Conservation (phyloP, 345 rosid genomes). For the Arabidopsis suecica region DNA sequence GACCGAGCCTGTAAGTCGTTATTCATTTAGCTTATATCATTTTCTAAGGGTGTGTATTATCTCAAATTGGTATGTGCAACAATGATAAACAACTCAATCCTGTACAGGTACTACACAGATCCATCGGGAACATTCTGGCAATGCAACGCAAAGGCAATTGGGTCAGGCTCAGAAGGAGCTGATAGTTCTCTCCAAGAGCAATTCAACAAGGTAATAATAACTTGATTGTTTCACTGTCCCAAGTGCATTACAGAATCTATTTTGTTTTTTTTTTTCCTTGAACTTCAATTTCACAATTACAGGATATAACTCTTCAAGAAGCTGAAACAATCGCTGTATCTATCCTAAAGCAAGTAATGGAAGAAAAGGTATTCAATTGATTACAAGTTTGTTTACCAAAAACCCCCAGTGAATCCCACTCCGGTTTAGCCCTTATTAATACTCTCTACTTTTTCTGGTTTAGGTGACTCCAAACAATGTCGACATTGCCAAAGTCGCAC, state of each 20-base stretch:
- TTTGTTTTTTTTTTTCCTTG: not conserved
- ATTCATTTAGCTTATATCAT: conserved; percentile 1
- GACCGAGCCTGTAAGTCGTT: conserved; percentile 83
- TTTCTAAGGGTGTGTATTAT: not conserved
- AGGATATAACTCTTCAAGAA: conserved; percentile 81
- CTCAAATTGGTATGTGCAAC: not conserved
- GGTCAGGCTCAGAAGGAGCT: conserved; percentile 95
- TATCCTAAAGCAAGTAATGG: conserved; percentile 94
- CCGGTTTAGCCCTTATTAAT: not conserved
- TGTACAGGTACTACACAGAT: conserved; percentile 80
- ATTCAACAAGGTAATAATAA: conserved; percentile 65
- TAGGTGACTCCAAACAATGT: conserved; percentile 73
- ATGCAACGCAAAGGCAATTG: conserved; percentile 94
- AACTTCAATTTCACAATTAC: conserved; percentile 12
- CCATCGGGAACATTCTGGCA: conserved; percentile 98
- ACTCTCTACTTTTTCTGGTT: not conserved
- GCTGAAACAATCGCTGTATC: conserved; percentile 84
- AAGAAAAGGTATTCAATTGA: conserved; percentile 66
- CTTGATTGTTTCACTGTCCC: not conserved
- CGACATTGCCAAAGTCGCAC: conserved; percentile 90
- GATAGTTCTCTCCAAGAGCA: conserved; percentile 95
- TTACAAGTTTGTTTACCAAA: not conserved
- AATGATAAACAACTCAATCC: not conserved
- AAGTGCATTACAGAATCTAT: not conserved
- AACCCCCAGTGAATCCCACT: not conserved